Evolutionary conservation across 805 yeast species (phyloP).

Genomic region (Suhomyces sp.): DNA sequence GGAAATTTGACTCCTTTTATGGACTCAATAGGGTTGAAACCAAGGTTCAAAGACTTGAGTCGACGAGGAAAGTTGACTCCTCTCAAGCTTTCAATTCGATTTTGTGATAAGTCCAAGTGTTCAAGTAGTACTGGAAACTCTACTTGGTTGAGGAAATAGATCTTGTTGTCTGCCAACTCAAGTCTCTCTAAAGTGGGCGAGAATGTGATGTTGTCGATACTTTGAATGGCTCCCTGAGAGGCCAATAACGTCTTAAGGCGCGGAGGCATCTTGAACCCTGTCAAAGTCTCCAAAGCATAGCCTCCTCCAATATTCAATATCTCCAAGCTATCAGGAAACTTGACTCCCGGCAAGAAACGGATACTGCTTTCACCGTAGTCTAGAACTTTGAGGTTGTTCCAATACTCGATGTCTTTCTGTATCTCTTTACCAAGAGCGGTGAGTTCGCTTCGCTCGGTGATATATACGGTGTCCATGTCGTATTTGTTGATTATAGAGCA

Average conservation of each 20-base stretch:
- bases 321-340: conserved; percentile 36
- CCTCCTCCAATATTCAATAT: conserved; percentile 40
- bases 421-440: conserved; percentile 34
- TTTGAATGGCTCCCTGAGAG: conserved; percentile 30
- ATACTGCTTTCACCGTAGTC: conserved; percentile 40
- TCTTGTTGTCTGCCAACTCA: conserved; percentile 34
- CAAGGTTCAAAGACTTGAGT: conserved; percentile 27
- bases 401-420: conserved; percentile 31
- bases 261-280: conserved; percentile 39
- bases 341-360: conserved; percentile 37
- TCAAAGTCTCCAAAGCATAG: conserved; percentile 34
- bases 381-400: conserved; percentile 31
- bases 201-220: conserved; percentile 35
- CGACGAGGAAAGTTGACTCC: conserved; percentile 36
- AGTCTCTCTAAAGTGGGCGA: conserved; percentile 32
- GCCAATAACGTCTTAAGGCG: conserved; percentile 29
- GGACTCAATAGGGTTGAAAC: conserved; percentile 42
- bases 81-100: conserved; percentile 37
- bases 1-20: conserved; percentile 42
- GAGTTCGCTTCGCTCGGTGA: conserved; percentile 33
- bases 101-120: conserved; percentile 35
- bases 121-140: conserved; percentile 33
- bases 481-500: conserved; percentile 39
- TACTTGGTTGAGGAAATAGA: conserved; percentile 37
- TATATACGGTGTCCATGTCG: conserved; percentile 29